Evolutionary conservation across 116 monocot genomes (phyloP).

Genomic region (Trichopus zeylanicus): DNA sequence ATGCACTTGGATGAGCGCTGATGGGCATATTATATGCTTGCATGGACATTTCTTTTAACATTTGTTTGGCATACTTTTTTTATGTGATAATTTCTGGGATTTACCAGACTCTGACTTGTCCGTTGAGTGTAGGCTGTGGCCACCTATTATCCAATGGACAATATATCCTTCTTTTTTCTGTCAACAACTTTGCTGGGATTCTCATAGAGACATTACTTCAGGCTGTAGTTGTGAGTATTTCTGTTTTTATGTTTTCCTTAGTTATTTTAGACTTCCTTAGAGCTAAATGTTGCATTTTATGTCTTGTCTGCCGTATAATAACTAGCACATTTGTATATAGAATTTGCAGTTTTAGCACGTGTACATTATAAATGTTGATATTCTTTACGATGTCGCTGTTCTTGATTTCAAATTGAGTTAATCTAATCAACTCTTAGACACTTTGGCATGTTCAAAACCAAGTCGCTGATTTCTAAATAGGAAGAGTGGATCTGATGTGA

Average conservation of each 20-base stretch:
- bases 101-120: slow-evolving; percentile 37
- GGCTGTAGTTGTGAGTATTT: slow-evolving; percentile 34
- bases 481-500: too few species aligned
- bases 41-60: slow-evolving; percentile 23
- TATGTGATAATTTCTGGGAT: slow-evolving; percentile 33
- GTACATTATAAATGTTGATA: too few species aligned
- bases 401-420: too few species aligned
- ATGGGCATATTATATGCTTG: slow-evolving; percentile 31
- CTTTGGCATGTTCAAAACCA: too few species aligned
- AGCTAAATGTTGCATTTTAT: background rate
- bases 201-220: slow-evolving; percentile 41
- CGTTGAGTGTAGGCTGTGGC: slow-evolving; percentile 31
- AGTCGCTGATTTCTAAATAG: too few species aligned
- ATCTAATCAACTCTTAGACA: too few species aligned
- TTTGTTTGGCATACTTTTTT: slow-evolving; percentile 23
- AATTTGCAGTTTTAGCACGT: too few species aligned
- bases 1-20: slow-evolving; percentile 25
- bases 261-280: background rate
- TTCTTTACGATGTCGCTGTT: too few species aligned
- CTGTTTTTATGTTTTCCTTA: too few species aligned
- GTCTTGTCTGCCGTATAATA: too few species aligned
- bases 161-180: slow-evolving; percentile 35
- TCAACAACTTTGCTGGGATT: slow-evolving; percentile 32
- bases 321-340: too few species aligned
- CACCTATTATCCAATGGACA: slow-evolving; percentile 35